These are phyloP conservation scores for Karstenula rhodostoma DNA, from an alignment of 2,329 filamentous ascomycete species.

Conservation along the genomic window DNA sequence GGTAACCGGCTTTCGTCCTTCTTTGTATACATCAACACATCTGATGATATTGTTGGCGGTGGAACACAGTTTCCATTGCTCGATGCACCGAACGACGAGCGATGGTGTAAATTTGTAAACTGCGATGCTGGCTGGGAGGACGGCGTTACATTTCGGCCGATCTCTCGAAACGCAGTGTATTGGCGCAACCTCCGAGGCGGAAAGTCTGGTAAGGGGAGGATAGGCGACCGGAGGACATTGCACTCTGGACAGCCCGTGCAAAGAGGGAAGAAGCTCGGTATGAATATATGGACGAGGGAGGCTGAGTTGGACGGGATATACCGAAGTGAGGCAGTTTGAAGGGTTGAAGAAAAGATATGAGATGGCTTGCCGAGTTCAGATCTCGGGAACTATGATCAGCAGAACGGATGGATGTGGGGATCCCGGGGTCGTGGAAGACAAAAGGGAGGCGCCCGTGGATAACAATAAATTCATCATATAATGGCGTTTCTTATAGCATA, in stretches of 20 bases:
- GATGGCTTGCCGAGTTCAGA: not conserved
- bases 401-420: not conserved
- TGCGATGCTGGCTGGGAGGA: conserved; percentile 52
- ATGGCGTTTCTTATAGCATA: not conserved
- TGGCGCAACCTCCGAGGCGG: conserved; percentile 65
- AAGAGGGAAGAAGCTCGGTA: conserved; percentile 60
- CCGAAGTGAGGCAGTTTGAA: conserved; percentile 24
- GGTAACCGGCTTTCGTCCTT: conserved; percentile 60
- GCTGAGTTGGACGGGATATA: conserved; percentile 26
- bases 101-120: conserved; percentile 65
- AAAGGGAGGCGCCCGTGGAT: too few species aligned
- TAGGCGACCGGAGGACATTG: conserved; percentile 56
- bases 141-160: conserved; percentile 64
- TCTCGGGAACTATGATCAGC: not conserved
- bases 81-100: conserved; percentile 50
- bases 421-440: too few species aligned
- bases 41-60: conserved; percentile 59
- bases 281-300: conserved; percentile 39
- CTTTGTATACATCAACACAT: conserved; percentile 64
- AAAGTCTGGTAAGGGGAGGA: conserved; percentile 55
- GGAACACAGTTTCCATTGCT: conserved; percentile 67
- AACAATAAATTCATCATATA: conserved; percentile 1
- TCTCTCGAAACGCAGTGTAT: conserved; percentile 65
- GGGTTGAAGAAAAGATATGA: not conserved
- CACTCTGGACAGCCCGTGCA: conserved; percentile 66